phyloP scores from a whole-genome alignment of 2,329 filamentous ascomycete genomes.

The Phialocephala sp. region DNA sequence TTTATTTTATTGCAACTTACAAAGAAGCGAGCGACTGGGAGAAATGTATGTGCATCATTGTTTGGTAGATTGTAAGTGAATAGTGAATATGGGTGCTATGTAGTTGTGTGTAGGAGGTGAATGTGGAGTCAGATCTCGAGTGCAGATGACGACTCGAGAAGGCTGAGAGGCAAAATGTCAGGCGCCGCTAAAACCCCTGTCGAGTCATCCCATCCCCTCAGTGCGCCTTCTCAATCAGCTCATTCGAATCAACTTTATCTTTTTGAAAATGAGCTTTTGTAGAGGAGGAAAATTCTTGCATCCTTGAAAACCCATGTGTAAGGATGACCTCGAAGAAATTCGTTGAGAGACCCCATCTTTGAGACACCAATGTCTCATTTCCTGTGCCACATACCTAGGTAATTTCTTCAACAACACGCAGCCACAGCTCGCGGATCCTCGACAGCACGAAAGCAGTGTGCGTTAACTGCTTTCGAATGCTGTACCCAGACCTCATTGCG shows the following conservation, averaged over 20 bases:
- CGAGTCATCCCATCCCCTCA: not conserved
- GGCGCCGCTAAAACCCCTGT: conserved; percentile 1
- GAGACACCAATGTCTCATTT: not conserved
- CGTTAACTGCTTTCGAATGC: too few relatives aligned
- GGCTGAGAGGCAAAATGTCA: not conserved
- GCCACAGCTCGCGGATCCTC: too few relatives aligned
- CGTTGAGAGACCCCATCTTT: too few relatives aligned
- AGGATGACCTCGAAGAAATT: too few relatives aligned
- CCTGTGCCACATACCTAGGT: not conserved
- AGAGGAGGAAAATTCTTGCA: too few relatives aligned
- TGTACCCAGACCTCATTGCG: too few relatives aligned
- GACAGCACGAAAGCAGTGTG: too few relatives aligned
- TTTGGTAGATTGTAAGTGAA: not conserved
- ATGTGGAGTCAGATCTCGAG: not conserved
- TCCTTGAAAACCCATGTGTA: too few relatives aligned
- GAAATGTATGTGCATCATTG: not conserved
- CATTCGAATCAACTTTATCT: too few relatives aligned
- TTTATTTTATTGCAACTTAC: not conserved
- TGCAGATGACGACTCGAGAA: not conserved
- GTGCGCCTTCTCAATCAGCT: too few relatives aligned
- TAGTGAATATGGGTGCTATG: not conserved
- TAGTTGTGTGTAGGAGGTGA: not conserved
- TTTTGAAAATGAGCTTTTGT: too few relatives aligned
- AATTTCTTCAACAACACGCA: not conserved
- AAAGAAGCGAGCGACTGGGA: not conserved